Base-by-base conservation (phyloP, 2,329 filamentous ascomycete species). In the Apiospora marii region DNA sequence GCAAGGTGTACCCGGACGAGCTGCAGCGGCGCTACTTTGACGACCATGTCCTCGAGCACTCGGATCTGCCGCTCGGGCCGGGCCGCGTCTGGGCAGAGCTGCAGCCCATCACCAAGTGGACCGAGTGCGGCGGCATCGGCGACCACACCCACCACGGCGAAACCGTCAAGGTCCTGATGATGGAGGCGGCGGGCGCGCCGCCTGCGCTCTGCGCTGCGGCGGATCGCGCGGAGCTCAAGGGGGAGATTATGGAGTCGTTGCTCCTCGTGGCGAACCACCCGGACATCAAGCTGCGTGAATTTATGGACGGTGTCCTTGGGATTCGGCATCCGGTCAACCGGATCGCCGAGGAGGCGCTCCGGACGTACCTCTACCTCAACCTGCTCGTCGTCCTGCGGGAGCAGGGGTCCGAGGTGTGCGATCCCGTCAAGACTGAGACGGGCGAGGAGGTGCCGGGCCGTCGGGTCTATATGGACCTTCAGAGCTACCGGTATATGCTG, bases 321-420 rank as follows among this genome's bases (percentile, higher is more conserved):
- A 27, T 37, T 27, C 43, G 16, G 16, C n/a, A 14, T 7, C 44
- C 27, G 16, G 44, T 69, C 44, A n/a, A 27, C 44, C 61, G 27
- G 27, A 44, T 34, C 24, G 67, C 67, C 27, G 67, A 69, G 67
- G 67, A 69, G 44, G 67, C 22, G 44, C 8, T 69, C 13, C 43
- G 67, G 44, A 44, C 24, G 16, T 69, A 69, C 67, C 44, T 69
- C 14, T 69, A 69, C 44, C 27, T 69, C 24, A 69, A 69, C 67
- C 67, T 69, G 67, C 67, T 69, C 16, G 67, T 69, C 3, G 27
- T 37, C 16, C 5, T 69, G 44, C 67, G n/a, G 44, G 67, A 69
- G 67, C 14, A 34, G 19, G 67, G 44, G 16, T 49, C 67, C 16
- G 44, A 49, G 3, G 27, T 37, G 27, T 19, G 27, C 4, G n/a